Conservation (phyloP, 108 stramenopile genomes). For the Chaetoceros tenuissimus region DNA sequence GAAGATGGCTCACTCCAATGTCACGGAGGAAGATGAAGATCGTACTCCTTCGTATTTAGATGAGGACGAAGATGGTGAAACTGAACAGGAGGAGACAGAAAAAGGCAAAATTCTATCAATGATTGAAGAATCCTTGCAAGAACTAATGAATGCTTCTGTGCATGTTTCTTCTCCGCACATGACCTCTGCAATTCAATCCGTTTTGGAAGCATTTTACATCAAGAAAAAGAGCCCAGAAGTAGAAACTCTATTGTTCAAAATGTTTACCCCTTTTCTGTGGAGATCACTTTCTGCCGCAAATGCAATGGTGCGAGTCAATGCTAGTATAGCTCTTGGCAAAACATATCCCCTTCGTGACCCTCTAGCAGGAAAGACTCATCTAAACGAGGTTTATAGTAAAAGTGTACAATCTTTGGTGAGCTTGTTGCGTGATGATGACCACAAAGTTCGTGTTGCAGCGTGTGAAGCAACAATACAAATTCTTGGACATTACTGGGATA, state of each 20-base stretch:
- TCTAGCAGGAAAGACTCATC: slow-evolving; percentile 20
- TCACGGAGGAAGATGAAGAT: slow-evolving; percentile 2
- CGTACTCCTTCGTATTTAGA: slow-evolving; percentile 6
- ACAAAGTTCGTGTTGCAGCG: slow-evolving; percentile 75
- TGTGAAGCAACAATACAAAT: slow-evolving; percentile 68
- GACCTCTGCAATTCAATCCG: slow-evolving; percentile 25
- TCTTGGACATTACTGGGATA: slow-evolving; percentile 79
- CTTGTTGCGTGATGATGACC: slow-evolving; percentile 70
- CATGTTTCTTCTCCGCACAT: slow-evolving; percentile 37
- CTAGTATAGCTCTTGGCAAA: slow-evolving; percentile 59
- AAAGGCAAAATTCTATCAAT: slow-evolving; percentile 19
- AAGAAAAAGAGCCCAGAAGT: slow-evolving; percentile 73
- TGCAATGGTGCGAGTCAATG: slow-evolving; percentile 76
- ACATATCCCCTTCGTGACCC: slow-evolving; percentile 93
- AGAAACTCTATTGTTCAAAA: slow-evolving; percentile 66
- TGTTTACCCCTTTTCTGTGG: slow-evolving; percentile 92
- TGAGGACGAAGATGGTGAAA: slow-evolving; percentile 12
- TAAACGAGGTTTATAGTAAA: slow-evolving; percentile 53
- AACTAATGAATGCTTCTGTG: slow-evolving; percentile 63
- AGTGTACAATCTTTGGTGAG: slow-evolving; percentile 47
- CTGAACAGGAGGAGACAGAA: neutral
- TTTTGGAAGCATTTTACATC: slow-evolving; percentile 63
- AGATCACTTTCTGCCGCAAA: slow-evolving; percentile 75
- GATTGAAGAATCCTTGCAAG: slow-evolving; percentile 84
- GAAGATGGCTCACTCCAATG: slow-evolving; percentile 35